Evolutionary conservation across 2,329 filamentous ascomycete species (phyloP).

Genomic region (Metarhizium album): DNA sequence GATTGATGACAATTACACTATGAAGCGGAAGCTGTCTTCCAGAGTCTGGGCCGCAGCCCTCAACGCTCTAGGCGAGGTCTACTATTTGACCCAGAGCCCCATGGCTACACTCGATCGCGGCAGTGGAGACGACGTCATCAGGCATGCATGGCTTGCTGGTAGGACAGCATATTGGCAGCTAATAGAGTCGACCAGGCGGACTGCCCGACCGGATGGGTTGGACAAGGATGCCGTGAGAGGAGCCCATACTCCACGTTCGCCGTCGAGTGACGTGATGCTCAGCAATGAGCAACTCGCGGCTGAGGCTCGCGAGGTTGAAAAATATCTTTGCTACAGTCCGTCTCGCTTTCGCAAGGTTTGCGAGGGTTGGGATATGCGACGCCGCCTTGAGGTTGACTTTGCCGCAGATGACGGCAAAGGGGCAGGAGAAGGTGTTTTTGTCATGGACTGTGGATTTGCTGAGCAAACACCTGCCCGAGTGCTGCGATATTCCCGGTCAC

Average conservation of each 20-base stretch:
- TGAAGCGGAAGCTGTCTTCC: constrained; percentile 54
- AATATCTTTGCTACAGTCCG: constrained; percentile 61
- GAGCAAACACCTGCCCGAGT: constrained; percentile 38
- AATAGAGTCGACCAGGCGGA: constrained; percentile 65
- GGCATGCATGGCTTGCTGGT: constrained; percentile 69
- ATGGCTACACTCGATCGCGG: constrained; percentile 38
- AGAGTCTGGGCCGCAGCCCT: constrained; percentile 87
- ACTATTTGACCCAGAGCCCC: constrained; percentile 67
- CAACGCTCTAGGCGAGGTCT: constrained; percentile 88
- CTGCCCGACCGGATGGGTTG: constrained; percentile 61
- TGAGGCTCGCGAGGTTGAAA: constrained; percentile 74
- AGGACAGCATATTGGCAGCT: constrained; percentile 72
- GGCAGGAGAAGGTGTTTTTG: constrained; percentile 65
- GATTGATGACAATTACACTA: constrained; percentile 73
- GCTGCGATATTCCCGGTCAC: constrained; percentile 31
- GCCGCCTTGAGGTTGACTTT: constrained; percentile 80
- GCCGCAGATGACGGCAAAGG: constrained; percentile 65
- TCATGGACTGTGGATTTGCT: constrained; percentile 62
- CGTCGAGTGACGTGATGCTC: constrained; percentile 61
- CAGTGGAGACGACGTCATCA: constrained; percentile 45
- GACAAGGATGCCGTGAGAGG: constrained; percentile 57
- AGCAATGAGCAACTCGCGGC: constrained; percentile 58
- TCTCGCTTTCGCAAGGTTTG: constrained; percentile 69
- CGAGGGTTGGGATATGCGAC: constrained; percentile 84
- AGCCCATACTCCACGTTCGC: constrained; percentile 72